These are phyloP conservation scores for Boeremia lycopersici DNA, from an alignment of 2,329 filamentous ascomycete species.

Conservation along the genomic window DNA sequence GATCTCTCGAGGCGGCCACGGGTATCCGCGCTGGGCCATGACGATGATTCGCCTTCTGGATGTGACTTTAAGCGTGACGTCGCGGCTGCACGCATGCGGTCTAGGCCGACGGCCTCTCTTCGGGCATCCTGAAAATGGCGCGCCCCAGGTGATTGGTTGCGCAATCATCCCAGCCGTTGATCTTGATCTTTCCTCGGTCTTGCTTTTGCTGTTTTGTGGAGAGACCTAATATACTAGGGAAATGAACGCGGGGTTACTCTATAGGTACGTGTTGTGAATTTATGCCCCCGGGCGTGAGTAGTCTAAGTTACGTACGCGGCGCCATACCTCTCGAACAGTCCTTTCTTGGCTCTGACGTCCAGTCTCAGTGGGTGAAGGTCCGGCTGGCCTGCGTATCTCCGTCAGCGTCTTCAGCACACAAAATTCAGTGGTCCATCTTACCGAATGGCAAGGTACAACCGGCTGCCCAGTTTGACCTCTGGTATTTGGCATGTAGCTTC, in stretches of 20 bases:
- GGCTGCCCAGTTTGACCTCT: conserved; percentile 67
- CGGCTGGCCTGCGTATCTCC: conserved; percentile 61
- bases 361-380: conserved; percentile 65
- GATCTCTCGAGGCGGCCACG: conserved; percentile 12
- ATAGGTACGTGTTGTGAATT: background rate
- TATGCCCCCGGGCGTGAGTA: conserved; percentile 69
- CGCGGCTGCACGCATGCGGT: conserved; percentile 3
- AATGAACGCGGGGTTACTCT: conserved; percentile 39
- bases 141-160: background rate
- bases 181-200: background rate
- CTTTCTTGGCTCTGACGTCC: conserved; percentile 71
- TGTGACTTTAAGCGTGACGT: conserved; percentile 13
- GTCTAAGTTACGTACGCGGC: conserved; percentile 68
- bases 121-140: background rate
- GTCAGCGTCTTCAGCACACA: background rate
- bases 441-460: conserved; percentile 74
- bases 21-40: conserved; percentile 16
- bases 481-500: conserved; percentile 61
- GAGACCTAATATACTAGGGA: background rate
- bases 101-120: conserved; percentile 4
- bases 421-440: conserved; percentile 35
- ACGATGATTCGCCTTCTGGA: conserved; percentile 19
- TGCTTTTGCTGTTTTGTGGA: too few species aligned
- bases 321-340: conserved; percentile 75
- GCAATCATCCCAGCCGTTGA: background rate